Evolutionary conservation across 148 eudicot species (phyloP).

Genomic region (Pouteria glomerata): DNA sequence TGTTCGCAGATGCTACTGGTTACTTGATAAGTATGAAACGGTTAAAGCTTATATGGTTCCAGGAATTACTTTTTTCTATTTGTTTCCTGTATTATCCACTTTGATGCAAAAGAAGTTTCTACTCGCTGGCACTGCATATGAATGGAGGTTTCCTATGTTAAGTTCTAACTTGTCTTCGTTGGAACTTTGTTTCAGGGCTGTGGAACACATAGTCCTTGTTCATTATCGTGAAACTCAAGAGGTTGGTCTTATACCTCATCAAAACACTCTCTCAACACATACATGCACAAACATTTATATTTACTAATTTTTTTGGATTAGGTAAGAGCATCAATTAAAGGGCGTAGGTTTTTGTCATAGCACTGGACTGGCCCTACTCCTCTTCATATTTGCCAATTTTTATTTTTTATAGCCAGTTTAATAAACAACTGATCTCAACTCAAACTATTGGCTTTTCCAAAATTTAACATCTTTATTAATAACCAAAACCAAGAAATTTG

Average conservation of each 20-base stretch:
- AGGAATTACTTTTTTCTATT: background rate
- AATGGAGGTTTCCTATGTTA: background rate
- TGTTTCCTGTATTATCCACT: background rate
- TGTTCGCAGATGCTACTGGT: conserved; percentile 99
- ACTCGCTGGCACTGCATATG: background rate
- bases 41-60: conserved; percentile 7
- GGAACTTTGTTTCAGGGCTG: conserved; percentile 44
- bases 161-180: background rate
- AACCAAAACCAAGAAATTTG: background rate
- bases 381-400: too few species aligned
- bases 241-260: conserved; percentile 36
- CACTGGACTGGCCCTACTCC: too few species aligned
- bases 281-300: background rate
- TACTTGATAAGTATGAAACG: conserved; percentile 85
- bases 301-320: background rate
- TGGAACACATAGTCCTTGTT: conserved; percentile 93
- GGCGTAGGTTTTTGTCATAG: too few species aligned
- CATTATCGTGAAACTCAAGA: conserved; percentile 98
- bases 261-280: background rate
- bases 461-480: background rate
- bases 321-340: background rate
- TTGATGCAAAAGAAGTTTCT: conserved; percentile 3
- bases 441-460: background rate
- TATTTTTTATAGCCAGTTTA: background rate
- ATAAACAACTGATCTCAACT: background rate